phyloP scores from a whole-genome alignment of 2,329 filamentous ascomycete species.

The Alternaria sp. region DNA sequence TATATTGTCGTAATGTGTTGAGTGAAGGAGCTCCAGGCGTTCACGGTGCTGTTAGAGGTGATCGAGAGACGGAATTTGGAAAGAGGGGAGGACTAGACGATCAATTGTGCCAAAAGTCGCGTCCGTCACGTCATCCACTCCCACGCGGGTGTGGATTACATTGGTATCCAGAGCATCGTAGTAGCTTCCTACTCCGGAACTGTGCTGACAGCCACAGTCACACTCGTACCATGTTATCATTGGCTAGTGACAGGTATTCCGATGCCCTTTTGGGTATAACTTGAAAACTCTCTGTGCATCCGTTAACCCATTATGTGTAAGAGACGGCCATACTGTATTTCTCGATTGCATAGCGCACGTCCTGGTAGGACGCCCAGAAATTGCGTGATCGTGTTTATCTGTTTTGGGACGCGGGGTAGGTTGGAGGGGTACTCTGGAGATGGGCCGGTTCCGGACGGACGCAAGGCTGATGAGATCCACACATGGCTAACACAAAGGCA shows the following conservation, averaged over 20 bases:
- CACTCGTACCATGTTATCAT: neutral
- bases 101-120: neutral
- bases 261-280: neutral
- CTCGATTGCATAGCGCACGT: neutral
- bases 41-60: neutral
- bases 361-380: neutral
- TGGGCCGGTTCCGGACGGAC: neutral
- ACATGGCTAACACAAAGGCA: neutral
- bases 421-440: neutral
- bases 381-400: slow-evolving; percentile 5
- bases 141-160: slow-evolving; percentile 1
- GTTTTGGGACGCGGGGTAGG: neutral
- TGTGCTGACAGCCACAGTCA: neutral
- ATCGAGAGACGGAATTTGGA: neutral
- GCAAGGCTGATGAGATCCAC: neutral
- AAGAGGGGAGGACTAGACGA: slow-evolving; percentile 1
- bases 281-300: neutral
- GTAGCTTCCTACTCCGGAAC: neutral
- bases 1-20: neutral
- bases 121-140: slow-evolving; percentile 13
- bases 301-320: neutral
- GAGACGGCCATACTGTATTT: neutral
- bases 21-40: neutral
- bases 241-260: neutral
- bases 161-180: neutral